Conservation (phyloP, 164 flowering plant genomes). For the Magnolia officinalis region DNA sequence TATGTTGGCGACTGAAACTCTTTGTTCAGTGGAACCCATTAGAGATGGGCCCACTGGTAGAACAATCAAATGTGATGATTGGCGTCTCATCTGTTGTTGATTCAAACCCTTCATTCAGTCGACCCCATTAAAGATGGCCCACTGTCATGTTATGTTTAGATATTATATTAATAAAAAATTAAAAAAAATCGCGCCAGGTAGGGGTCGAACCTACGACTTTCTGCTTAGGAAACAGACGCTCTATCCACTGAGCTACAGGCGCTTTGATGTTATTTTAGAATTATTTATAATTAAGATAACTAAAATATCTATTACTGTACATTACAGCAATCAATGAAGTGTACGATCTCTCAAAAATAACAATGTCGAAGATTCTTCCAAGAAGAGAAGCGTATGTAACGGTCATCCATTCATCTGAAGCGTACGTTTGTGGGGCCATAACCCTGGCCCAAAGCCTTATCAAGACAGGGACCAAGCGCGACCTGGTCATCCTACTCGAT, state of each 20-base stretch:
- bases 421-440: constrained; percentile 93
- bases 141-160: not conserved
- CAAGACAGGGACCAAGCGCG: constrained; percentile 67
- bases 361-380: constrained; percentile 1
- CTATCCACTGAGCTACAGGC: constrained; percentile 55
- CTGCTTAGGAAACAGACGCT: constrained; percentile 99
- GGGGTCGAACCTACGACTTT: constrained; percentile 90
- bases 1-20: no score
- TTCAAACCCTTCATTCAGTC: no score
- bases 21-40: no score
- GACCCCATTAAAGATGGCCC: not conserved
- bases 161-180: no score
- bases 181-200: constrained; percentile 23
- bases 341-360: constrained; percentile 44
- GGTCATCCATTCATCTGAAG: constrained; percentile 80
- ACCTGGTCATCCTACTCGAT: constrained; percentile 81
- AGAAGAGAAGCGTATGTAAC: constrained; percentile 86
- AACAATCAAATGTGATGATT: no score
- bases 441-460: constrained; percentile 73
- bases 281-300: no score
- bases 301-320: not conserved
- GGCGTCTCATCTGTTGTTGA: no score
- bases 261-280: not conserved
- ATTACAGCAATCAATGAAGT: constrained; percentile 50
- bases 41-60: no score